Percentiles rank a stretch among this genome's conserved stretches.
phyloP scores from a whole-genome alignment of 805 yeast genomes.

The Kodamaea hsintzibuensis region DNA sequence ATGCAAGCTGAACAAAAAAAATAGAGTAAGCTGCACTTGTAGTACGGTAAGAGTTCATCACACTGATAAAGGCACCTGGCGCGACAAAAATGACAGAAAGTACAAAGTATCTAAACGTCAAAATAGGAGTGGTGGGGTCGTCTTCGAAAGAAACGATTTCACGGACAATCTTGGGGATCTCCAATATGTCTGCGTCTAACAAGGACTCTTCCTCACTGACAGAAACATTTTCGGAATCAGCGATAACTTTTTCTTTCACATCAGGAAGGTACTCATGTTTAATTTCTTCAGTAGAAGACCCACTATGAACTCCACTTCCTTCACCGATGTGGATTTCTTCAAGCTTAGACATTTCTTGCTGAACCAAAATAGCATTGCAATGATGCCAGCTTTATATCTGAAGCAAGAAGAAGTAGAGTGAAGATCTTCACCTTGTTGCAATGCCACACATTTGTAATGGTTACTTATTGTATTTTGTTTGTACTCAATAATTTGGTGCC shows the following conservation, averaged over 20 bases:
- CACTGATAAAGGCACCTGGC: conserved; percentile 43
- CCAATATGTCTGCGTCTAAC: conserved; percentile 22
- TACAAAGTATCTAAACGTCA: conserved; percentile 38
- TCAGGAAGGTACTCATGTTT: conserved; percentile 10
- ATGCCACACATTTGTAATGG: neutral
- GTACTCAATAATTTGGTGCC: neutral
- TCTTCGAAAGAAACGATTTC: conserved; percentile 33
- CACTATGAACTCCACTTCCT: neutral
- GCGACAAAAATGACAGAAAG: conserved; percentile 34
- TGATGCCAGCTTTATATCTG: neutral
- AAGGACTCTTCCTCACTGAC: conserved; percentile 1
- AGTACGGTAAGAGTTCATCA: conserved; percentile 36
- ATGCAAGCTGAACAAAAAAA: conserved; percentile 49
- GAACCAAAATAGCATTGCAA: neutral
- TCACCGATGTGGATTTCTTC: neutral
- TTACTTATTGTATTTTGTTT: too few species aligned
- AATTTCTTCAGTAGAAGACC: neutral
- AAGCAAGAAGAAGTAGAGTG: too few species aligned
- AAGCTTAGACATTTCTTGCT: neutral
- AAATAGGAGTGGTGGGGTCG: conserved; percentile 23
- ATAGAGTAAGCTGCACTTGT: conserved; percentile 51
- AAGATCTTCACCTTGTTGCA: neutral
- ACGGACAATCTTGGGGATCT: conserved; percentile 29
- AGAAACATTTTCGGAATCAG: conserved; percentile 9
- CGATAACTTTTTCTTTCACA: conserved; percentile 6